These are phyloP conservation scores for Kodamaea restingae DNA, from an alignment of 805 yeast genomes.

Conservation along the genomic window DNA sequence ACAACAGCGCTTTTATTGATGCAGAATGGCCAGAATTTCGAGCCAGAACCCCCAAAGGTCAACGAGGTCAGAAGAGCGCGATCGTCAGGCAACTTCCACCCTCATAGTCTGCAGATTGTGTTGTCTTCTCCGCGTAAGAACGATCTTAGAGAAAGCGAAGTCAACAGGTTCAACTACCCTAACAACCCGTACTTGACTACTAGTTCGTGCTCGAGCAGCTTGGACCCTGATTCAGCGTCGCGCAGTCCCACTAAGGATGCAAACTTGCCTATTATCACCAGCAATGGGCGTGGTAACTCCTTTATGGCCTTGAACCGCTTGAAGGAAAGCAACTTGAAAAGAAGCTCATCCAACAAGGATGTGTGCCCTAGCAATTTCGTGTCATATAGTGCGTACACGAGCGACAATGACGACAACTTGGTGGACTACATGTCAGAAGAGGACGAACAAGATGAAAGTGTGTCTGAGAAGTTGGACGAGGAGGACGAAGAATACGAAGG, in stretches of 20 bases:
- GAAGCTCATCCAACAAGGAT: slow-evolving; percentile 13
- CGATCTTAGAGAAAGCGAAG: background rate
- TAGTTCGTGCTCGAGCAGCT: background rate
- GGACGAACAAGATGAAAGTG: background rate
- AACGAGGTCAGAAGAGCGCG: slow-evolving; percentile 27
- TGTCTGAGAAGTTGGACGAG: slow-evolving; percentile 1
- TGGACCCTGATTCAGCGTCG: background rate
- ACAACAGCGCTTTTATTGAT: slow-evolving; percentile 19
- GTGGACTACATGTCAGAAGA: slow-evolving; percentile 8
- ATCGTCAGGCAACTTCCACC: slow-evolving; percentile 31
- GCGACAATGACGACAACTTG: slow-evolving; percentile 12
- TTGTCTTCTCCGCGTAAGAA: background rate
- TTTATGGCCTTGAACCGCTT: slow-evolving; percentile 37
- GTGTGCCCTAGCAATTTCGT: background rate
- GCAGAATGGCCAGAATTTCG: slow-evolving; percentile 10
- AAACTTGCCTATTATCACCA: slow-evolving; percentile 31
- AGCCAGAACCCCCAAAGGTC: slow-evolving; percentile 1
- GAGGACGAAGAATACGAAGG: no score
- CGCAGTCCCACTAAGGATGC: slow-evolving; percentile 19
- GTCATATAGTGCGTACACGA: slow-evolving; percentile 6
- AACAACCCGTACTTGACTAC: slow-evolving; percentile 7
- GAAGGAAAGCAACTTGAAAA: slow-evolving; percentile 25
- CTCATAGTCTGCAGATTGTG: slow-evolving; percentile 3
- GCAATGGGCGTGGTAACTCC: slow-evolving; percentile 27
- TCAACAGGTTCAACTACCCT: slow-evolving; percentile 6